These are phyloP conservation scores for Mentha longifolia DNA, from an alignment of 257 asterid species.

Conservation along the genomic window DNA sequence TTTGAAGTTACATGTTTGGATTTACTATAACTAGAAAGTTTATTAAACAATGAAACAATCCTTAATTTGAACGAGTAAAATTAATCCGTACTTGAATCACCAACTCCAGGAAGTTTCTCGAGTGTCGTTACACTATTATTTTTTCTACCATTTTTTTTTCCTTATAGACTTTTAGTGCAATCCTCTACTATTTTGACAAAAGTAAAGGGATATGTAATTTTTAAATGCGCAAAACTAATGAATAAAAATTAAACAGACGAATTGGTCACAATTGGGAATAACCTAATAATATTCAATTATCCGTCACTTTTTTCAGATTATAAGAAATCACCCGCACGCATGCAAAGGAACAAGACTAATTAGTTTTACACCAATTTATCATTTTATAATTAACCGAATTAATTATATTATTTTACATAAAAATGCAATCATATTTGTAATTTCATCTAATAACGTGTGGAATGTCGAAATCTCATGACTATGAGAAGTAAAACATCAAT, in stretches of 20 bases:
- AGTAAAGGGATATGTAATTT: background rate
- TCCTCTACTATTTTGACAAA: constrained; percentile 3
- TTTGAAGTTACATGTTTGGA: background rate
- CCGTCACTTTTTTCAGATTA: background rate
- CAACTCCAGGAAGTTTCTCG: constrained; percentile 18
- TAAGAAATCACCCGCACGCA: background rate
- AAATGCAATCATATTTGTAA: too few species aligned
- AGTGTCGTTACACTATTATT: background rate
- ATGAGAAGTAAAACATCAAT: too few species aligned
- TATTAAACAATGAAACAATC: too few species aligned
- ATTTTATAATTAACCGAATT: too few species aligned
- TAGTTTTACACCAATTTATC: too few species aligned
- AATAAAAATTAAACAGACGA: background rate
- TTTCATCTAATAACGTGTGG: too few species aligned
- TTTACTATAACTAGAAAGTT: background rate
- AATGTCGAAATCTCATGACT: too few species aligned
- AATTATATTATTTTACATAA: too few species aligned
- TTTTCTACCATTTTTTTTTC: background rate
- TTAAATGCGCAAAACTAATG: background rate
- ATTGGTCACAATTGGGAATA: background rate
- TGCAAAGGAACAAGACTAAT: too few species aligned
- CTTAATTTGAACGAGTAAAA: constrained; percentile 1
- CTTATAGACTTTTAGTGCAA: background rate
- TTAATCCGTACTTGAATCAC: background rate
- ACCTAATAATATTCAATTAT: background rate